These are phyloP conservation scores for Daedalea quercina DNA, from an alignment of 768 basidiomycete species.

Conservation along the genomic window DNA sequence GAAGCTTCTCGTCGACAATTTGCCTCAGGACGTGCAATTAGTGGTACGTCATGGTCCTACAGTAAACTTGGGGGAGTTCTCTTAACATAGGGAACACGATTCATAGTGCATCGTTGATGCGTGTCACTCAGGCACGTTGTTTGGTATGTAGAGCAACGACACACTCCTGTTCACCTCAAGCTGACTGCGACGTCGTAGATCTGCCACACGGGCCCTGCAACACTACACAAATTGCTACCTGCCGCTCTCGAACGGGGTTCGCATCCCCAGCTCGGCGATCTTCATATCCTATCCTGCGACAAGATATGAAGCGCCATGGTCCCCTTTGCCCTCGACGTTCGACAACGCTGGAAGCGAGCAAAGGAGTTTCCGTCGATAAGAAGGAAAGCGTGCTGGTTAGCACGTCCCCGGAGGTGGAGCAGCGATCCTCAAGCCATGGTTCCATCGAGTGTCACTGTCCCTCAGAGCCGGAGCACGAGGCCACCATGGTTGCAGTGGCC, in stretches of 20 bases:
- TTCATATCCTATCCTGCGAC: neutral
- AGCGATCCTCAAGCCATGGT: no score
- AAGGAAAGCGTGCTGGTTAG: no score
- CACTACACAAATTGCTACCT: conserved; percentile 13
- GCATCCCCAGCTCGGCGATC: neutral
- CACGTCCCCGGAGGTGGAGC: no score
- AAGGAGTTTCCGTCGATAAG: no score
- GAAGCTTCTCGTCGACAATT: conserved; percentile 7
- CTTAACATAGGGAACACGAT: neutral
- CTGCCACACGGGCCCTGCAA: conserved; percentile 21
- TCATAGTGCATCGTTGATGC: conserved; percentile 19
- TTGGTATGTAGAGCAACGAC: conserved; percentile 3
- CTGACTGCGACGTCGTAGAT: neutral
- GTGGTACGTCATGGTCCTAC: conserved; percentile 3
- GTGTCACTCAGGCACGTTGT: conserved; percentile 20
- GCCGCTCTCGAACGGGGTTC: conserved; percentile 8
- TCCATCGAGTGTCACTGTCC: no score
- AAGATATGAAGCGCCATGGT: neutral
- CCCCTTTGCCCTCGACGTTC: neutral
- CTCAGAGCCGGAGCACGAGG: no score
- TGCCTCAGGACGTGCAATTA: conserved; percentile 14
- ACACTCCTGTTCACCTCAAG: neutral
- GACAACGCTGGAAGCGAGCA: no score
- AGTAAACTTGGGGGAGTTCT: neutral
- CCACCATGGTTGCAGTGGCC: no score